Evolutionary conservation across 106 monocot genomes (phyloP).

Genomic region (Allium fistulosum): DNA sequence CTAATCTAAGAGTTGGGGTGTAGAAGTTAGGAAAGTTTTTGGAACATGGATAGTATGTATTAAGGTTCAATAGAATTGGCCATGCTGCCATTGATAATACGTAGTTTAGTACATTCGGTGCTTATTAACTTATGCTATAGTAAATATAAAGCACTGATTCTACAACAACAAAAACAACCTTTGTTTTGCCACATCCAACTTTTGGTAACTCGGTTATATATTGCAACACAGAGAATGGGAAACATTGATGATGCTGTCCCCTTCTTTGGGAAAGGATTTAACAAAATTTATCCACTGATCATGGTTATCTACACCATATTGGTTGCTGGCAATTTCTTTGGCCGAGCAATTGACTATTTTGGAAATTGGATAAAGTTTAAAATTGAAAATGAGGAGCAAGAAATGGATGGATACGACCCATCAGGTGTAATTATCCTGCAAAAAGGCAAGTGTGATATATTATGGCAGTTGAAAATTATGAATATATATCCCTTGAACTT

Average conservation of each 20-base stretch:
- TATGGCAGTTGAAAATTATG: no score
- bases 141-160: no score
- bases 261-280: slow-evolving; percentile 84
- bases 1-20: no score
- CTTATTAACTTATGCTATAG: no score
- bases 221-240: slow-evolving; percentile 74
- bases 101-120: no score
- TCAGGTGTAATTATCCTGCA: slow-evolving; percentile 85
- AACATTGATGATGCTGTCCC: slow-evolving; percentile 94
- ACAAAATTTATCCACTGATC: slow-evolving; percentile 88
- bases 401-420: slow-evolving; percentile 75
- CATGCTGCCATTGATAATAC: no score
- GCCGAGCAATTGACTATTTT: slow-evolving; percentile 52
- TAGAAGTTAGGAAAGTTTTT: no score
- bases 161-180: not conserved
- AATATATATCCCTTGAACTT: not conserved
- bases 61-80: no score
- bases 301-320: slow-evolving; percentile 89
- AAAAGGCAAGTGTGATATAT: slow-evolving; percentile 33
- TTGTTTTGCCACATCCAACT: not conserved
- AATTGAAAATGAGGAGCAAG: slow-evolving; percentile 55
- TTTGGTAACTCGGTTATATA: not conserved
- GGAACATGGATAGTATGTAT: no score
- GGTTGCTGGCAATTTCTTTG: slow-evolving; percentile 89
- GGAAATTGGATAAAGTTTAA: slow-evolving; percentile 72